Conservation (phyloP, 306 rosid genomes). For the apple (Malus domestica) region ASM211411v1 NC_041803.1:9640501-9641000, state of each 20-base stretch:
- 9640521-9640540: not conserved
- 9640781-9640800: not conserved
- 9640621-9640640: not conserved
- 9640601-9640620: not conserved
- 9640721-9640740: not conserved
- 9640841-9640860: not conserved
- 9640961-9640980: constrained; percentile 48
- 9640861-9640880: not conserved
- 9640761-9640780: not conserved
- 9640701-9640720: not conserved
- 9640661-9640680: not conserved
- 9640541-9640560: not conserved
- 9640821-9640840: not conserved
- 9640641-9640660: not conserved
- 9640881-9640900: not conserved
- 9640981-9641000: constrained; percentile 62
- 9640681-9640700: not conserved
- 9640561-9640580: not conserved
- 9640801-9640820: not conserved
- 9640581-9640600: no score
- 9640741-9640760: not conserved
- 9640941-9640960: constrained; percentile 68
- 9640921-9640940: constrained; percentile 76
- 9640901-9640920: constrained; percentile 14
- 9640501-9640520: not conserved